Percentiles rank a stretch among this genome's conserved stretches.
phyloP scores from a whole-genome alignment of 139 green algal genomes.

The Pleodorina starrii region DNA sequence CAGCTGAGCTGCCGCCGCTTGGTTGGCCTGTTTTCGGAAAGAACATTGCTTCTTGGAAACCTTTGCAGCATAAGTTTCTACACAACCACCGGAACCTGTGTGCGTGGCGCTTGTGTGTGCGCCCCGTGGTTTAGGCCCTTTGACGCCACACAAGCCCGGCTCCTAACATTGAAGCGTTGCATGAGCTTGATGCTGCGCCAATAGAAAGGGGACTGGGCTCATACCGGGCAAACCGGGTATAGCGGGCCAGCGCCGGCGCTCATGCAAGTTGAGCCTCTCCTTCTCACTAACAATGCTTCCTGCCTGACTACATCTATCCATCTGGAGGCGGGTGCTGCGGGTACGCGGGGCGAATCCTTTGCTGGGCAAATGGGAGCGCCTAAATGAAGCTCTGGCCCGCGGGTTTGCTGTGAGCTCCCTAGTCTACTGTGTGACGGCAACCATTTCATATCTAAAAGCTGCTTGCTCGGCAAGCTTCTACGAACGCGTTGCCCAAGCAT shows the following conservation, averaged over 20 bases:
- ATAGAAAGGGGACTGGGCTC: neutral
- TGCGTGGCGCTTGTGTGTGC: no score
- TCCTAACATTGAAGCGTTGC: no score
- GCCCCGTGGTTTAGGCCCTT: no score
- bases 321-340: slow-evolving; percentile 8
- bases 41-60: neutral
- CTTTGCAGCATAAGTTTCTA: neutral
- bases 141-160: no score
- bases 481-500: no score
- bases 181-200: neutral
- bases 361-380: no score
- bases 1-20: neutral
- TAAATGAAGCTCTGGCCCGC: no score
- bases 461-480: no score
- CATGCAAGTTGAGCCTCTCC: slow-evolving; percentile 28
- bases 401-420: no score
- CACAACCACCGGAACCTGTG: no score
- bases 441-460: no score
- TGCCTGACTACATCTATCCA: neutral
- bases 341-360: neutral
- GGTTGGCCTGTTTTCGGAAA: neutral
- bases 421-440: no score
- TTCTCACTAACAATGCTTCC: slow-evolving; percentile 12
- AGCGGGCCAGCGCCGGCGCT: slow-evolving; percentile 4
- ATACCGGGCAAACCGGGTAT: neutral